phyloP scores from a whole-genome alignment of 2,329 filamentous ascomycete species.

The Beauveria sp. region DNA sequence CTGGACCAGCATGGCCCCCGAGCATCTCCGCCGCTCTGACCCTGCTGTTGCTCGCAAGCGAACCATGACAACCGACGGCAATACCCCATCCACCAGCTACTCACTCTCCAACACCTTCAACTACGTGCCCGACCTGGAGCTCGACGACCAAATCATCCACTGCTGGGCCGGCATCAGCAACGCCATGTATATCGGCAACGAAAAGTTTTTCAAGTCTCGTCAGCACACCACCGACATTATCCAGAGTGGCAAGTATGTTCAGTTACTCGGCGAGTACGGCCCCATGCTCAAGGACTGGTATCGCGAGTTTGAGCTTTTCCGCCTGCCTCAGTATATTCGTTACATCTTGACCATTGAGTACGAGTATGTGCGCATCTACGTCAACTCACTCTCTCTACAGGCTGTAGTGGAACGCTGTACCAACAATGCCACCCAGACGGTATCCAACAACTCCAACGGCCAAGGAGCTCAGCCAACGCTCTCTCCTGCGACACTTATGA shows the following conservation, averaged over 20 bases:
- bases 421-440: constrained; percentile 53
- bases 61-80: constrained; percentile 44
- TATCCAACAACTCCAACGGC: constrained; percentile 26
- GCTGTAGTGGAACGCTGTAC: constrained; percentile 91
- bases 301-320: constrained; percentile 71
- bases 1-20: constrained; percentile 88
- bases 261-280: constrained; percentile 72
- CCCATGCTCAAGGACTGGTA: constrained; percentile 74
- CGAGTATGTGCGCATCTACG: constrained; percentile 87
- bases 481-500: constrained; percentile 57
- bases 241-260: constrained; percentile 75
- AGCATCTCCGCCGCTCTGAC: constrained; percentile 51
- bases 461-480: constrained; percentile 32
- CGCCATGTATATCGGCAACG: constrained; percentile 85
- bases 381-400: constrained; percentile 89
- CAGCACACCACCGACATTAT: constrained; percentile 86
- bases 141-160: constrained; percentile 66
- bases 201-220: constrained; percentile 78
- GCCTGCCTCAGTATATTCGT: constrained; percentile 55
- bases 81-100: constrained; percentile 54
- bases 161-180: constrained; percentile 93
- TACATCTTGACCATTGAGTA: constrained; percentile 90
- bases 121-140: constrained; percentile 58
- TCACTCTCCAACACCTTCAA: constrained; percentile 52
- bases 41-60: constrained; percentile 46